A percentile compares a stretch with the other conserved stretches of the same genome.
Conservation (phyloP, 2,329 filamentous ascomycete genomes). For the Dichotomopilus funicola region DNA sequence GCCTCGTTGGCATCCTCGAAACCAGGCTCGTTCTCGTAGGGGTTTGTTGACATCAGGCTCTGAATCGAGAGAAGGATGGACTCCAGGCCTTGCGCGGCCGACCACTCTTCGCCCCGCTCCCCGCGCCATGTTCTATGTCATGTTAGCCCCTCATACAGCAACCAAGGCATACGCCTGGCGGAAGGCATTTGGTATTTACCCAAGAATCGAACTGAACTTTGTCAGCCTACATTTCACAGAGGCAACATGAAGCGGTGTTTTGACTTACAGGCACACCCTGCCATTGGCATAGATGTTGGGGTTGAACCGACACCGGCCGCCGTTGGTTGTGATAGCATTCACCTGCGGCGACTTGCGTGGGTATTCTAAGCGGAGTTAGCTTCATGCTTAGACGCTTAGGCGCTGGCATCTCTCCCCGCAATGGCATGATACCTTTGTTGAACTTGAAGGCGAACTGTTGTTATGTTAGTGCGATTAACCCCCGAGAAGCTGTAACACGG, state of each 20-base stretch:
- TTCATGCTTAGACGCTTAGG: not conserved
- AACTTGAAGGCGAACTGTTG: conserved; percentile 69
- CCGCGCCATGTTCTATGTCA: conserved; percentile 83
- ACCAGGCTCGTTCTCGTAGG: conserved; percentile 93
- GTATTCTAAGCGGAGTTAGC: conserved; percentile 59
- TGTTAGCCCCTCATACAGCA: conserved; percentile 20
- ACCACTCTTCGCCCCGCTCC: conserved; percentile 89
- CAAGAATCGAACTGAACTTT: conserved; percentile 65
- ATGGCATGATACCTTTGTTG: conserved; percentile 51
- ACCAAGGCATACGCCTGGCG: not conserved
- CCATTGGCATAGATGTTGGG: conserved; percentile 92
- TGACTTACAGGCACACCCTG: conserved; percentile 80
- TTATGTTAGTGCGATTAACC: conserved; percentile 25
- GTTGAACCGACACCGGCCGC: conserved; percentile 84
- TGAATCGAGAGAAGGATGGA: conserved; percentile 94
- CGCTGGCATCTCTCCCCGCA: not conserved
- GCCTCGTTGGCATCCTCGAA: conserved; percentile 69
- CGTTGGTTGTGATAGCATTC: conserved; percentile 75
- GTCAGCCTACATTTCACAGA: conserved; percentile 15
- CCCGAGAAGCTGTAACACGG: not conserved
- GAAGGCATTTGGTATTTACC: conserved; percentile 45
- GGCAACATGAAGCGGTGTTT: not conserved
- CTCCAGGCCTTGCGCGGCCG: conserved; percentile 88
- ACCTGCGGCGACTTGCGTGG: conserved; percentile 60
- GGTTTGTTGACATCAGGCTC: conserved; percentile 87